Base-by-base conservation (phyloP, 164 flowering plant genomes). In the Dillenia suffruticosa region DNA sequence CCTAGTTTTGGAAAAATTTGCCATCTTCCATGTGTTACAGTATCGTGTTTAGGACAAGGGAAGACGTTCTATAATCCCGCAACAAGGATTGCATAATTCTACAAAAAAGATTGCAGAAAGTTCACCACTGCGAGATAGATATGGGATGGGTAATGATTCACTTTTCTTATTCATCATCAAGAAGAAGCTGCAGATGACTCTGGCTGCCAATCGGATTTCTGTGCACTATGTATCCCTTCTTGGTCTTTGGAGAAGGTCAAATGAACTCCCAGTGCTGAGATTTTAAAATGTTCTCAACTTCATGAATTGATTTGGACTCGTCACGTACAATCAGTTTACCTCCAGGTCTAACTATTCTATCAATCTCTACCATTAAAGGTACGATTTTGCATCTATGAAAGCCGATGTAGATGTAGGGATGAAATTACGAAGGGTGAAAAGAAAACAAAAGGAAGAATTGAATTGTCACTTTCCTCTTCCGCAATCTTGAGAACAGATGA, bases 281-380 rank as follows among this genome's bases (percentile, higher is more conserved):
- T 64, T 86, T 92, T 59, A 92, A 63, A 62, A 89, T 50, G 71
- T 72, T 81, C 67, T 89, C 92, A 13, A 88, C 76, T 69, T 92
- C 96, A 9, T 74, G 76, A 6, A 87, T 67, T 1, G 67, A 50
- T 4, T 64, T 70, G 0, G 87, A 71, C 56, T 86, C 84, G 59
- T 92, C 97, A 0, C 97, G 81, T 13, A 87, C 84, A 45, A 92
- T 92, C 63, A 87, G 45, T 63, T 81, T 84, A 24, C 97, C 97
- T 53, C 92, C 94, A 3, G 97, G 96, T 62, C 95, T 83, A 12
- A 86, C 76, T 45, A 92, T 82, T 48, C 97, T 76, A 62, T 89
- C 96, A 10, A 89, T 72, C 69, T 92, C 97, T 15, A 87, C 90
- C 73, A 92, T 66, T 43, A 87, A 77, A 2, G 89, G 80, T 46